Conservation (phyloP, 2,329 filamentous ascomycete genomes). For the Claviceps sp. region DNA sequence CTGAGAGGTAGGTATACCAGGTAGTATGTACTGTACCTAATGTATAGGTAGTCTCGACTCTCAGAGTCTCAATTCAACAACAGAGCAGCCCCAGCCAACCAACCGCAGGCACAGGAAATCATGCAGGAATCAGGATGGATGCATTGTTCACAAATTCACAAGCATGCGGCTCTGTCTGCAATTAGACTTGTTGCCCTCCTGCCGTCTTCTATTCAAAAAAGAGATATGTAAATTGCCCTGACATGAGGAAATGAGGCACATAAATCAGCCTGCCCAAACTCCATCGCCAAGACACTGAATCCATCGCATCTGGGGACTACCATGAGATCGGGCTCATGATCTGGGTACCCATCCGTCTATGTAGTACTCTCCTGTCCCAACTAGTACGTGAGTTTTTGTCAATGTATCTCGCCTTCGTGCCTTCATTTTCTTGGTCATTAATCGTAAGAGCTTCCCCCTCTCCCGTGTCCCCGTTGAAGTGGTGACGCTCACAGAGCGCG, state of each 20-base stretch:
- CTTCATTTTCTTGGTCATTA: slow-evolving; percentile 1
- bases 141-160: too few species aligned
- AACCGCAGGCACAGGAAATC: background rate
- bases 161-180: too few species aligned
- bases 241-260: background rate
- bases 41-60: too few species aligned
- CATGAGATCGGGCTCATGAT: background rate
- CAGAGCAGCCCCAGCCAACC: background rate
- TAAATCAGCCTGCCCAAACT: background rate
- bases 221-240: too few species aligned
- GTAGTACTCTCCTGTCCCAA: background rate
- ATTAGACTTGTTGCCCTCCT: background rate
- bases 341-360: background rate
- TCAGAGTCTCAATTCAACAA: background rate
- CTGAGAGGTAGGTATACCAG: too few species aligned
- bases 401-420: background rate
- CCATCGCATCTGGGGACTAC: background rate
- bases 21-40: too few species aligned
- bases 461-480: background rate
- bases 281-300: background rate
- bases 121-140: too few species aligned
- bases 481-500: slow-evolving; percentile 31
- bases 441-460: background rate
- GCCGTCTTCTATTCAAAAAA: background rate
- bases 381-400: background rate